These are phyloP conservation scores for Calcarisporium arbuscula DNA, from an alignment of 2,329 filamentous ascomycete species.

Conservation along the genomic window DNA sequence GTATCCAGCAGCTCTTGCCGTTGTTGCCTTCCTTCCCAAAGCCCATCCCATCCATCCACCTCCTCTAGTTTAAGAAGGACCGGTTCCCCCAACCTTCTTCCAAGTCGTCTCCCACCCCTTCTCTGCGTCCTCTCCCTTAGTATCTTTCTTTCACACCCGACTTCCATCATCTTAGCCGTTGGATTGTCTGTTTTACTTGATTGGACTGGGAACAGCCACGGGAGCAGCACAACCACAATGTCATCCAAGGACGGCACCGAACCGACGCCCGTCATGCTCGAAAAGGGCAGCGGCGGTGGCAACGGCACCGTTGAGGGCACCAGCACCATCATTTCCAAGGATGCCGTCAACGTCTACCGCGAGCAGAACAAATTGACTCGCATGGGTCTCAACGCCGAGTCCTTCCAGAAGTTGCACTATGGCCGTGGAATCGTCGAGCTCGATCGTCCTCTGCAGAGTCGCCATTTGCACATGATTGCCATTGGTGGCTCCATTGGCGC, in stretches of 20 bases:
- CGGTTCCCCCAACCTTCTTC: constrained; percentile 2
- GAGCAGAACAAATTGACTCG: constrained; percentile 27
- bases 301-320: constrained; percentile 10
- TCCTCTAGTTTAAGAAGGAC: constrained; percentile 10
- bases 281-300: constrained; percentile 18
- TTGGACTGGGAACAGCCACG: not conserved
- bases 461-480: constrained; percentile 55
- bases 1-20: too few species aligned
- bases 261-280: constrained; percentile 8
- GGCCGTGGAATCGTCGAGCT: constrained; percentile 27
- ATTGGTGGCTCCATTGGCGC: constrained; percentile 37
- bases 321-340: constrained; percentile 10
- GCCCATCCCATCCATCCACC: not conserved
- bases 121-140: not conserved
- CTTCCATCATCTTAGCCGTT: not conserved
- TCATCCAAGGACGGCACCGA: constrained; percentile 7
- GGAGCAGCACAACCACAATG: constrained; percentile 3
- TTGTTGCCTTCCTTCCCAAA: constrained; percentile 2
- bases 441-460: constrained; percentile 41
- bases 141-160: constrained; percentile 4
- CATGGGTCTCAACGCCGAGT: constrained; percentile 30
- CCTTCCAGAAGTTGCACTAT: constrained; percentile 30
- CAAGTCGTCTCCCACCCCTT: not conserved
- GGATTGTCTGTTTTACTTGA: too few species aligned
- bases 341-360: constrained; percentile 13